Evolutionary conservation across 106 monocot species (phyloP).

Genomic region (Phalaenopsis equestris): DNA sequence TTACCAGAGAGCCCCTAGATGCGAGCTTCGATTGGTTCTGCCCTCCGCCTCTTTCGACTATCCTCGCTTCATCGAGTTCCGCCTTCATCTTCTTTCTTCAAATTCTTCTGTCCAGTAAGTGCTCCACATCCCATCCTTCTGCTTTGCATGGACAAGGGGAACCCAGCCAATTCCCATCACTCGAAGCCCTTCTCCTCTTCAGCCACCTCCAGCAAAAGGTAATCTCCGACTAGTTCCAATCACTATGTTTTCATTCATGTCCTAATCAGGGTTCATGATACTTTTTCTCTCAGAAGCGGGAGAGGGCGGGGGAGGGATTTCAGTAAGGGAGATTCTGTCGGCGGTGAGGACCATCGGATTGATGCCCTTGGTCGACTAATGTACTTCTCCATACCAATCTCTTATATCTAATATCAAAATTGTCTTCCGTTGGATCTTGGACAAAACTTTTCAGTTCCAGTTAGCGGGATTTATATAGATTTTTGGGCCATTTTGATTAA

Average conservation of each 20-base stretch:
- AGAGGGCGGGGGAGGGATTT: slow-evolving; percentile 22
- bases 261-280: background rate
- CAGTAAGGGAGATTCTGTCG: slow-evolving; percentile 12
- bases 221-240: background rate
- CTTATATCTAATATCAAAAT: background rate
- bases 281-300: slow-evolving; percentile 12
- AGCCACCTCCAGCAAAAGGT: slow-evolving; percentile 19
- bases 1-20: background rate
- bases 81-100: background rate
- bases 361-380: slow-evolving; percentile 58
- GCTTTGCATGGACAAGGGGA: slow-evolving; percentile 18
- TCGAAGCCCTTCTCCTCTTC: slow-evolving; percentile 25
- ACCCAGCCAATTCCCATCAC: background rate
- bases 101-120: background rate
- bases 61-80: background rate
- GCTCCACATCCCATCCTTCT: background rate
- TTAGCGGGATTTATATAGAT: background rate
- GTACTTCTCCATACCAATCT: slow-evolving; percentile 17
- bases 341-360: slow-evolving; percentile 24
- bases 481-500: background rate
- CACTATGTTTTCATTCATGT: background rate
- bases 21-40: background rate
- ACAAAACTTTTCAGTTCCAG: background rate
- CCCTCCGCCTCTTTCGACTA: background rate
- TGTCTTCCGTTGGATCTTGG: background rate